Evolutionary conservation across 163 green algal species (phyloP).

Genomic region (Chlamydomonas reinhardtii): DNA sequence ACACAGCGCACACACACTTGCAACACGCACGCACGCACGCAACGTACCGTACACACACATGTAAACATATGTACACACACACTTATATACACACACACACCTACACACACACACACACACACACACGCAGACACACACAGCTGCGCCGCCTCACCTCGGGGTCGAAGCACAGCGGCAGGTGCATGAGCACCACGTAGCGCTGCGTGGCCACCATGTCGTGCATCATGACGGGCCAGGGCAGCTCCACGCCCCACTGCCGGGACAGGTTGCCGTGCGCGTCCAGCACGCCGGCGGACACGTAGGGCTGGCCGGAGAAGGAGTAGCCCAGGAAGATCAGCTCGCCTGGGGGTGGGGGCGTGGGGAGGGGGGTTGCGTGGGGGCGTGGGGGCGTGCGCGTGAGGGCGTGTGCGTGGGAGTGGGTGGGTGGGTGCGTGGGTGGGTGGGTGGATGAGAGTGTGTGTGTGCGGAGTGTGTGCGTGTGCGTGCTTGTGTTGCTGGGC

Average conservation of each 20-base stretch:
- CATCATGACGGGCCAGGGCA: conserved; percentile 45
- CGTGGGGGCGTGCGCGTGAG: too few relatives aligned
- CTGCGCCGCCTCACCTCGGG: conserved; percentile 8
- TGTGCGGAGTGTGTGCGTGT: too few relatives aligned
- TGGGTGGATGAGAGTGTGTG: too few relatives aligned
- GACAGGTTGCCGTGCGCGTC: conserved; percentile 23
- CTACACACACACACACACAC: not conserved
- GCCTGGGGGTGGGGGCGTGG: not conserved
- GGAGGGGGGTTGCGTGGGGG: not conserved
- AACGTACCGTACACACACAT: too few relatives aligned
- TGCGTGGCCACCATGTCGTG: conserved; percentile 47
- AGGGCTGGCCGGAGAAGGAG: conserved; percentile 29
- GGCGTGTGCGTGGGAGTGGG: not conserved
- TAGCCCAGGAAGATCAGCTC: conserved; percentile 51
- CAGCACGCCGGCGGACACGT: conserved; percentile 29
- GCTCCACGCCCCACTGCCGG: conserved; percentile 26
- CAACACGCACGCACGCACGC: too few relatives aligned
- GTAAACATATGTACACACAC: not conserved
- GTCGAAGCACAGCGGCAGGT: conserved; percentile 47
- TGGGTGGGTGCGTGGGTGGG: too few relatives aligned
- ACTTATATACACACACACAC: not conserved
- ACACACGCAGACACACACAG: too few relatives aligned
- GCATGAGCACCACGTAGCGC: conserved; percentile 31
- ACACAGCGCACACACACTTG: too few relatives aligned
- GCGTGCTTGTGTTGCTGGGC: too few relatives aligned